Evolutionary conservation across 2,329 filamentous ascomycete genomes (phyloP).

Genomic region (Calonectria henricotiae): DNA sequence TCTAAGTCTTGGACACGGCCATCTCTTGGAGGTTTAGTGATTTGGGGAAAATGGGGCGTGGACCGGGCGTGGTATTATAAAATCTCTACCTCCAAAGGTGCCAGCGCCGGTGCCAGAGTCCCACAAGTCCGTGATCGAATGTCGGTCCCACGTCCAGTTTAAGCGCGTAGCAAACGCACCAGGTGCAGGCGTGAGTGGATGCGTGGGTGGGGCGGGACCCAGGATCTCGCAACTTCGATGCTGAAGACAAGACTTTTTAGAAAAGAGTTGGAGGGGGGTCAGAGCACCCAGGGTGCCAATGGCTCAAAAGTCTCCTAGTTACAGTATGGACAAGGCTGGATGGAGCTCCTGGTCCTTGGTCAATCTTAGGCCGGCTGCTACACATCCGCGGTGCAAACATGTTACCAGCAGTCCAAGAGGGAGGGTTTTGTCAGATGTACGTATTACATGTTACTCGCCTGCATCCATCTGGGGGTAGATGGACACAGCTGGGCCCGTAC

Average conservation of each 20-base stretch:
- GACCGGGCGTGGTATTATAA: slow-evolving; percentile 27
- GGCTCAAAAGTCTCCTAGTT: slow-evolving; percentile 23
- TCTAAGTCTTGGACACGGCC: slow-evolving; percentile 14
- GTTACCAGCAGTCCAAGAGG: slow-evolving; percentile 24
- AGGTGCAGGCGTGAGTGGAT: slow-evolving; percentile 50
- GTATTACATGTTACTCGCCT: slow-evolving; percentile 15
- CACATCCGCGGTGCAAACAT: slow-evolving; percentile 24
- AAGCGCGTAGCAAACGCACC: slow-evolving; percentile 46
- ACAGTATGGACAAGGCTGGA: slow-evolving; percentile 30
- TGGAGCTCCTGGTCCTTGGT: slow-evolving; percentile 35
- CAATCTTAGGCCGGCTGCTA: slow-evolving; percentile 33
- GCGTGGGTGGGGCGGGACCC: slow-evolving; percentile 42
- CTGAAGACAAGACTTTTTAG: slow-evolving; percentile 37
- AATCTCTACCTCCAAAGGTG: neutral
- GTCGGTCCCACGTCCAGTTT: slow-evolving; percentile 38
- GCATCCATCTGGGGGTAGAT: slow-evolving; percentile 4
- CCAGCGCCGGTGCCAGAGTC: slow-evolving; percentile 30
- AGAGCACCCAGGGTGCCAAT: slow-evolving; percentile 36
- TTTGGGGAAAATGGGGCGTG: neutral
- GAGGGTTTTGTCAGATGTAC: neutral
- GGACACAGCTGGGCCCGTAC: slow-evolving; percentile 21
- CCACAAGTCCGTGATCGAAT: slow-evolving; percentile 28
- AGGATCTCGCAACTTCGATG: slow-evolving; percentile 42
- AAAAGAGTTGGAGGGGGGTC: slow-evolving; percentile 39
- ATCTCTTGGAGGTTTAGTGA: neutral